These are phyloP conservation scores for Ustilago bromivora DNA, from an alignment of 1,284 basidiomycete genomes.

Conservation along the genomic window DNA sequence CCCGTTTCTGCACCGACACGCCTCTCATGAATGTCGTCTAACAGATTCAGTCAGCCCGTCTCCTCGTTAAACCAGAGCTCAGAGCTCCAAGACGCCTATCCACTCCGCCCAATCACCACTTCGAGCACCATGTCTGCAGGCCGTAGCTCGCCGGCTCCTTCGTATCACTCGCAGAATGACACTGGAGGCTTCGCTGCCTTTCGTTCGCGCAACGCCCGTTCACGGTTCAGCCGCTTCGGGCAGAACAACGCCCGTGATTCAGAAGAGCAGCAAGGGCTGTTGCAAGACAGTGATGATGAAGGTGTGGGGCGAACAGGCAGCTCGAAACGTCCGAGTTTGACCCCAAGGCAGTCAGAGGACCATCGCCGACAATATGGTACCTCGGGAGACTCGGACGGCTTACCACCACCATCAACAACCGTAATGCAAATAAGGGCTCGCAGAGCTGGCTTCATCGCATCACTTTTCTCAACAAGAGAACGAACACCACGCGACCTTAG, in stretches of 20 bases:
- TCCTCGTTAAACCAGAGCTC: conserved; percentile 17
- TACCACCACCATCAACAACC: conserved; percentile 18
- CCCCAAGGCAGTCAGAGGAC: conserved; percentile 41
- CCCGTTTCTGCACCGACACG: conserved; percentile 1
- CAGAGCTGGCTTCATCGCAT: conserved; percentile 35
- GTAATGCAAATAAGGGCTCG: conserved; percentile 32
- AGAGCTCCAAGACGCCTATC: conserved; percentile 28
- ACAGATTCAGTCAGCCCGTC: conserved; percentile 8
- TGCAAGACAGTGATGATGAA: conserved; percentile 37
- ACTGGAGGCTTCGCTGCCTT: conserved; percentile 41
- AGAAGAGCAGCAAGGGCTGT: conserved; percentile 50
- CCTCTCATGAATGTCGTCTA: conserved; percentile 39
- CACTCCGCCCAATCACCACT: conserved; percentile 17
- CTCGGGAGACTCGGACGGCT: conserved; percentile 21
- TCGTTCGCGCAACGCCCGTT: conserved; percentile 38
- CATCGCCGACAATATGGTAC: conserved; percentile 46
- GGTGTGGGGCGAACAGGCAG: background rate
- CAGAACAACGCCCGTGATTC: conserved; percentile 48
- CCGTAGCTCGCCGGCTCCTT: conserved; percentile 42
- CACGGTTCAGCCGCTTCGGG: conserved; percentile 46
- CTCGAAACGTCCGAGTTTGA: conserved; percentile 24
- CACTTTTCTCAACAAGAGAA: conserved; percentile 35
- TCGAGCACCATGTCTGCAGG: conserved; percentile 35
- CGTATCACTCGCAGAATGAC: conserved; percentile 39
- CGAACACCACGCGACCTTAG: conserved; percentile 27